Evolutionary conservation across 345 rosid species (phyloP), one percentile per base, ranked within the genome.

Genomic region (Aquilaria malaccensis): DNA sequence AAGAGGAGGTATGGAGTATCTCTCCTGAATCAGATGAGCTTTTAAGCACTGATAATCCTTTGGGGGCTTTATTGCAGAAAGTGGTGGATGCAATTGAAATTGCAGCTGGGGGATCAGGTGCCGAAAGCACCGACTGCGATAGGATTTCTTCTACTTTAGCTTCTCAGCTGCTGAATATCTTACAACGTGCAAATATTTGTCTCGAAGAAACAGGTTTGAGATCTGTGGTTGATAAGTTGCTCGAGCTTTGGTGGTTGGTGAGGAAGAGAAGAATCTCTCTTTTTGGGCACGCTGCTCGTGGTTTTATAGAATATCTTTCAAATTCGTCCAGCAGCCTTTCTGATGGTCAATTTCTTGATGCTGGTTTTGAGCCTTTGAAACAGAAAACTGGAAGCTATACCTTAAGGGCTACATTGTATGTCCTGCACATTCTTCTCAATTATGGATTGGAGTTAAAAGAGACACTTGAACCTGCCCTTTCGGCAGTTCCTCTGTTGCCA

Each of bases 381-480:
- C 82, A 74, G 66, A 86, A 78, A 69, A 64, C 80, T 53, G 76
- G 82, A 58, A 84, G 89, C 72, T 71, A 80, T 67, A 75, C 82
- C 48, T 72, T 91, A 65, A 86, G 85, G 77, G 88, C 98, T 67
- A 91, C 87, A 68, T 70, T 91, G 70, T 81, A 81, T 81, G 76
- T 88, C 65, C 76, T 91, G 59, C 88, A 84, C 71, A 84, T 91
- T 73, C 78, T 91, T 69, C 88, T 91, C 31, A 86, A 91, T 71
- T 88, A 75, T 65, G 98, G 96, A 62, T 82, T 79, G 67, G 98
- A 91, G 79, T 78, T 91, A 66, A 81, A 83, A 77, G 96, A 91
- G 65, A 78, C 76, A 33, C 82, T 91, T 76, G 88, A 75, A 74
- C 76, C 77, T 64, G 82, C 85, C 58, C 98, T 91, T 75, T 84